Base-by-base conservation (phyloP, 805 yeast species). In the Kazachstania psychrophila region DNA sequence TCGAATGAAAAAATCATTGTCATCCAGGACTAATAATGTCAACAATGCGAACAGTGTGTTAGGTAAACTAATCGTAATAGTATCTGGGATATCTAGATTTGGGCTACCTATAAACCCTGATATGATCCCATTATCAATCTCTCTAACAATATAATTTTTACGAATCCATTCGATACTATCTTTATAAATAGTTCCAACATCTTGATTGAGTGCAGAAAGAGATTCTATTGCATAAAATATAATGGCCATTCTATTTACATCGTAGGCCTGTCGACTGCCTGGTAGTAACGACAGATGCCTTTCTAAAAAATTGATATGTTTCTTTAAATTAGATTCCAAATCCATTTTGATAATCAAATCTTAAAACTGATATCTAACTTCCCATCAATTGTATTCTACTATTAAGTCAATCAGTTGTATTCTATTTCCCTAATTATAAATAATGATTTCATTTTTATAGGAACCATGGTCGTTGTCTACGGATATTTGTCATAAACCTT, bases 11-110 rank as follows among this genome's bases (percentile, higher is more conserved):
- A 64, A 61, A 34, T 66, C 67, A 34, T 68, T 72, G 23, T 65
- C 63, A 11, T 82, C 59, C n/a, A 73, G 61, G 1, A 75, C 52
- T 26, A 82, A 61, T 9, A 70, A 63, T 24, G 74, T 69, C 23
- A 87, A 56, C 17, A 58, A 36, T 2, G 85, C 88, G 60, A 87
- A 82, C 45, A 77, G 75, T 0, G 96, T 87, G 5, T 87, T 75
- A 0, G 89, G 73, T 6, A 85, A 56, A 44, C 75, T 79, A 1
- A 88, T 73, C 1, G 75, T 46, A 7, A 42, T 38, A 3, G 36
- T 35, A 12, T 36, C 39, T 2, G 49, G 39, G 18, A 46, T 34
- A 23, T 40, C 35, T 37, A 45, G 31, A 11, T 41, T 37, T 6
- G 38, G 19, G 18, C 54, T 45, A 6, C 58, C 57, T 1, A 48